These are phyloP conservation scores for Metroxylon sagu DNA, from an alignment of 176 grass and related monocot genomes.

Conservation along the genomic window DNA sequence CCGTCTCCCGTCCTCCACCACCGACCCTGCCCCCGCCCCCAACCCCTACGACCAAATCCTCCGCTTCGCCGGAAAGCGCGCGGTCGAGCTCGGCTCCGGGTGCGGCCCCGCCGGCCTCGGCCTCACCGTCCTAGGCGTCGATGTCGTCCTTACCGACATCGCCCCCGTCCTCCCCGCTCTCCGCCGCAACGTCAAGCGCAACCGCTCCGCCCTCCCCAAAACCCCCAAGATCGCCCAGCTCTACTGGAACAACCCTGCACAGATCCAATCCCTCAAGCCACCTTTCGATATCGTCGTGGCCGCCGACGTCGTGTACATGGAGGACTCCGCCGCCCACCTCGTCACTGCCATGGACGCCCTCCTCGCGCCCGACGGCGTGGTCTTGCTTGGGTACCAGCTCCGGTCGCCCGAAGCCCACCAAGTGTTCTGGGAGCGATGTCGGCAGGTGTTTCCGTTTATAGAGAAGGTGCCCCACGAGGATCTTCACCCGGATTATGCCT, in stretches of 20 bases:
- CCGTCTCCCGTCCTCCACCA: background rate
- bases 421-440: constrained; percentile 59
- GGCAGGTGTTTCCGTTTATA: constrained; percentile 46
- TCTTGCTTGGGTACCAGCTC: constrained; percentile 75
- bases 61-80: constrained; percentile 50
- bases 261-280: constrained; percentile 37
- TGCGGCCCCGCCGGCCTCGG: constrained; percentile 85
- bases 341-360: constrained; percentile 75
- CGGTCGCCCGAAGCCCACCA: constrained; percentile 76
- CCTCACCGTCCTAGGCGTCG: constrained; percentile 61
- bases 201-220: constrained; percentile 42
- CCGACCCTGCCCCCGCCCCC: constrained; percentile 10
- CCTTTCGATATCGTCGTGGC: constrained; percentile 76
- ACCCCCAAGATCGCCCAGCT: constrained; percentile 62
- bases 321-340: constrained; percentile 70
- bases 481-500: constrained; percentile 69
- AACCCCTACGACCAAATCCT: constrained; percentile 71
- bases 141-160: constrained; percentile 81
- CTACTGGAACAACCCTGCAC: constrained; percentile 69
- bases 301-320: constrained; percentile 85
- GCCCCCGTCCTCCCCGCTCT: constrained; percentile 76
- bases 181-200: constrained; percentile 78
- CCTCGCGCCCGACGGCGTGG: constrained; percentile 46
- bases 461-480: constrained; percentile 72
- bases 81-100: constrained; percentile 68